Conservation (phyloP, 495 filamentous ascomycete species). For the Neurospora pannonica region DNA sequence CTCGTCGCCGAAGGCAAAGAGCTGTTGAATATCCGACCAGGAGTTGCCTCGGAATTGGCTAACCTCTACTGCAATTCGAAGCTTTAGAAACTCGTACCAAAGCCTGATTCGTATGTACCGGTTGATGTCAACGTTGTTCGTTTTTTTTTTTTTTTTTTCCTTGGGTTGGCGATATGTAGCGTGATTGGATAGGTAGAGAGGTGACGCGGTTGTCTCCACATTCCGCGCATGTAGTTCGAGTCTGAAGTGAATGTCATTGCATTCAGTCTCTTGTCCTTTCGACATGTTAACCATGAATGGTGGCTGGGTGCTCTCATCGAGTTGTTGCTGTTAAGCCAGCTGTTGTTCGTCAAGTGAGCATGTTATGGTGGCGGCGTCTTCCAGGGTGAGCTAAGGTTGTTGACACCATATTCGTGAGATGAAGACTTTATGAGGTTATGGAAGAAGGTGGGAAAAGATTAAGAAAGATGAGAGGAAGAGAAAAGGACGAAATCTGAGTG, state of each 20-base stretch:
- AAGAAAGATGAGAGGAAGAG: not conserved
- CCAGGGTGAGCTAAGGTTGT: not conserved
- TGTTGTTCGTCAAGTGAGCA: not conserved
- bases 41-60: not conserved
- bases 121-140: not conserved
- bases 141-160: not conserved
- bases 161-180: not conserved
- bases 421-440: not conserved
- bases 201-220: not conserved
- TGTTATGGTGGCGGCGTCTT: not conserved
- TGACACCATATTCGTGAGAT: not conserved
- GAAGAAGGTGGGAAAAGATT: not conserved
- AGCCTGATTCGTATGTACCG: not conserved
- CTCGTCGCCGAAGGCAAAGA: not conserved
- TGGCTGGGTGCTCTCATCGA: not conserved
- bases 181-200: not conserved
- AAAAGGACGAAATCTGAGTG: not conserved
- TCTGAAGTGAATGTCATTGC: not conserved
- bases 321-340: not conserved
- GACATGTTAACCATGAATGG: not conserved
- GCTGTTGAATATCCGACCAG: not conserved
- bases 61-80: not conserved
- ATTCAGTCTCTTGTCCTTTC: not conserved
- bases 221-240: not conserved
- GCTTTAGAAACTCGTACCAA: not conserved